phyloP scores from a whole-genome alignment of 345 rosid species.

The Excoecaria cochinchinensis region DNA sequence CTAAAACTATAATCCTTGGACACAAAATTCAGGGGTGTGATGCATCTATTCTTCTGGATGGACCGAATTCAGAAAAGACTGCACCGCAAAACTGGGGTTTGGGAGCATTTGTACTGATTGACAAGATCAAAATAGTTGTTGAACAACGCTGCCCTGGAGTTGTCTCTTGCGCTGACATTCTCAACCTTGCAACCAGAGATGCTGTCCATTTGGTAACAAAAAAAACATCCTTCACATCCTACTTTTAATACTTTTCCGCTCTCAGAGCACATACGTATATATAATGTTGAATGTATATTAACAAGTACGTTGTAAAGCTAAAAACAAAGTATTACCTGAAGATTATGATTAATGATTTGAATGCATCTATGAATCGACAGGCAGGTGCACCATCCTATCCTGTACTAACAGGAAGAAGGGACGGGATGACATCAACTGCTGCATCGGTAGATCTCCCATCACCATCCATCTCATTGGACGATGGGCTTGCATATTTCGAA shows the following conservation, averaged over 20 bases:
- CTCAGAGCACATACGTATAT: neutral
- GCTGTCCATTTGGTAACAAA: constrained; percentile 60
- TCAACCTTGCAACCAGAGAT: constrained; percentile 80
- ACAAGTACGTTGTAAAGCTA: neutral
- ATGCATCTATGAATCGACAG: constrained; percentile 4
- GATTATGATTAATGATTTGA: neutral
- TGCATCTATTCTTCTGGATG: constrained; percentile 71
- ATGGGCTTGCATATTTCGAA: constrained; percentile 21
- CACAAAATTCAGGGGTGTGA: constrained; percentile 61
- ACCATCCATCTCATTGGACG: constrained; percentile 21
- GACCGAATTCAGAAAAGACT: constrained; percentile 56
- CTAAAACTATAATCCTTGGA: neutral
- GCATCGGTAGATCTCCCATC: constrained; percentile 25
- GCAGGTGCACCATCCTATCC: constrained; percentile 35
- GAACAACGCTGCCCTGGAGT: constrained; percentile 64
- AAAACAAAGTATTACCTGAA: neutral
- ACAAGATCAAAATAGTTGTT: constrained; percentile 69
- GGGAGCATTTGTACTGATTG: constrained; percentile 57
- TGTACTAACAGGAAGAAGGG: constrained; percentile 29
- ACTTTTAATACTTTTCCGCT: neutral
- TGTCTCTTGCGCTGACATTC: constrained; percentile 86
- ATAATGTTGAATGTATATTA: too few species aligned
- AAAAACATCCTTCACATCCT: neutral
- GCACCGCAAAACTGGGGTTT: constrained; percentile 67
- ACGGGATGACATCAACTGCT: constrained; percentile 17